A percentile compares a stretch with the other conserved stretches of the same genome.
Conservation (phyloP, 2,329 filamentous ascomycete genomes). For the Penicillium nordicum region DNA sequence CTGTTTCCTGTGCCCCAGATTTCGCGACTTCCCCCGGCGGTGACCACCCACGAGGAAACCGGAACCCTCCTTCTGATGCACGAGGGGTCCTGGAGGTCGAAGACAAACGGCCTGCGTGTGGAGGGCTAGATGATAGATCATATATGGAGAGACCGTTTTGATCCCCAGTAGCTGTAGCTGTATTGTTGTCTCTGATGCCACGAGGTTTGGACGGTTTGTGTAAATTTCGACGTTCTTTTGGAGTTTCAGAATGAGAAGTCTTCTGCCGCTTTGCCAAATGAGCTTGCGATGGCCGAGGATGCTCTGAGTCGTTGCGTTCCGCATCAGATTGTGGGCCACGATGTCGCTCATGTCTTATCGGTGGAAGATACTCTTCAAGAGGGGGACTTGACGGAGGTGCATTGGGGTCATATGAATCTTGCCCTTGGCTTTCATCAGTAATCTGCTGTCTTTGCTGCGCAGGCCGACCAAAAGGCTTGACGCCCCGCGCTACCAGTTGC, state of each 20-base stretch:
- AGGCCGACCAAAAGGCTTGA: slow-evolving; percentile 42
- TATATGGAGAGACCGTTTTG: slow-evolving; percentile 20
- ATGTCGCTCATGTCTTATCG: slow-evolving; percentile 16
- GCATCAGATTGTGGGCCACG: neutral
- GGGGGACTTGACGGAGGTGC: slow-evolving; percentile 34
- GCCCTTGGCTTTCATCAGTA: slow-evolving; percentile 31
- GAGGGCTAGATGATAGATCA: slow-evolving; percentile 41
- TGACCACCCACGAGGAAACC: slow-evolving; percentile 36
- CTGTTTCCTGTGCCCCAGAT: slow-evolving; percentile 15
- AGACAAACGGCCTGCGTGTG: slow-evolving; percentile 35
- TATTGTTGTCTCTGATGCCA: slow-evolving; percentile 27
- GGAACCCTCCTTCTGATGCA: slow-evolving; percentile 30
- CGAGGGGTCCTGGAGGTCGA: slow-evolving; percentile 22
- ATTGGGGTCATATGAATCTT: slow-evolving; percentile 33
- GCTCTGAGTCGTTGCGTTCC: neutral
- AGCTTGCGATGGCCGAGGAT: slow-evolving; percentile 3
- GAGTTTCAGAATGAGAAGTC: slow-evolving; percentile 21
- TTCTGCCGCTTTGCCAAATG: slow-evolving; percentile 38
- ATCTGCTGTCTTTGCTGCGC: slow-evolving; percentile 14
- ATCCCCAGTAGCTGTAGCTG: slow-evolving; percentile 13
- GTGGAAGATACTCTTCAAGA: slow-evolving; percentile 29
- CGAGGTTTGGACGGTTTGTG: slow-evolving; percentile 16
- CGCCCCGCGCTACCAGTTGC: slow-evolving; percentile 40
- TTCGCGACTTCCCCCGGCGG: slow-evolving; percentile 26
- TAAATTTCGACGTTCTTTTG: slow-evolving; percentile 6